A percentile compares a stretch with the other conserved stretches of the same genome.
phyloP scores from a whole-genome alignment of 768 basidiomycete genomes.

The Nidularia pulvinata region DNA sequence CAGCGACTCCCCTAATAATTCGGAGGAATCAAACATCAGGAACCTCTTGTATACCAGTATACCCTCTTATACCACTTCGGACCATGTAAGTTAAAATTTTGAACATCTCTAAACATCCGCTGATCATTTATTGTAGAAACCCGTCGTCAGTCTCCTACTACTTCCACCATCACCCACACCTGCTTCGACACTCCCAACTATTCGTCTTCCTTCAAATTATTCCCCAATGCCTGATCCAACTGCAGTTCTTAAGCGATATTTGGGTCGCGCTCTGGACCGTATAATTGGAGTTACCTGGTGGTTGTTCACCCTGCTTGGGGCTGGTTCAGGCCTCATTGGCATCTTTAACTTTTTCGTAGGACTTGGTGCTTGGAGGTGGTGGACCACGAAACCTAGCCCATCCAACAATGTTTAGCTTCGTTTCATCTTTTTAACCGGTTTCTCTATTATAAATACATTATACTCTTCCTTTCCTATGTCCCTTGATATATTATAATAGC shows the following conservation, averaged over 20 bases:
- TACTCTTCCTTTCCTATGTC: too few species aligned
- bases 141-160: slow-evolving; percentile 73
- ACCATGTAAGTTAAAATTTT: slow-evolving; percentile 62
- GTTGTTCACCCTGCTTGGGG: slow-evolving; percentile 71
- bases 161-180: slow-evolving; percentile 42
- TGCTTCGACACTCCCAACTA: slow-evolving; percentile 26
- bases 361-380: slow-evolving; percentile 65
- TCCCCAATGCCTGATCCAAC: slow-evolving; percentile 52
- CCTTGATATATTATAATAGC: too few species aligned
- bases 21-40: slow-evolving; percentile 50
- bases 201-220: slow-evolving; percentile 51
- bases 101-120: background rate
- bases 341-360: slow-evolving; percentile 74
- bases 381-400: slow-evolving; percentile 27
- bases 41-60: slow-evolving; percentile 80
- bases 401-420: background rate
- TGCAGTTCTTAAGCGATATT: slow-evolving; percentile 56
- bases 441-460: background rate
- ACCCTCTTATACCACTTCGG: slow-evolving; percentile 84
- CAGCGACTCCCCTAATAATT: slow-evolving; percentile 56
- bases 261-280: slow-evolving; percentile 71
- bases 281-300: slow-evolving; percentile 82
- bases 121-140: slow-evolving; percentile 57
- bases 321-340: slow-evolving; percentile 71
- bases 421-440: background rate